A percentile compares a stretch with the other conserved stretches of the same genome.
phyloP scores from a whole-genome alignment of 495 filamentous ascomycete genomes.

The Podospora australis region DNA sequence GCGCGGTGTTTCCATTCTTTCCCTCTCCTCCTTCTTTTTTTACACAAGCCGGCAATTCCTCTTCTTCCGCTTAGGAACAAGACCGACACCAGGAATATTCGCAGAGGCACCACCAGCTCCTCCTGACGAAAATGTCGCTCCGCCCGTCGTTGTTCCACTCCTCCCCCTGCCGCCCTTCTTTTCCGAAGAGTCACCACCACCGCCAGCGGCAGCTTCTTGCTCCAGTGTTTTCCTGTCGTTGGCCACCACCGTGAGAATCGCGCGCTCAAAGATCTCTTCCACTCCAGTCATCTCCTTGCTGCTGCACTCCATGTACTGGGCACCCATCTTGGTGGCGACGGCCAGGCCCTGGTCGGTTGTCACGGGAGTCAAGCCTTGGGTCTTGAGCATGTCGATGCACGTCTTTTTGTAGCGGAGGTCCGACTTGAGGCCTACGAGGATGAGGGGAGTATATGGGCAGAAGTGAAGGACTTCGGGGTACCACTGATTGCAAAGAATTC shows the following conservation, averaged over 20 bases:
- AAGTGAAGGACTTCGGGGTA: conserved; percentile 99
- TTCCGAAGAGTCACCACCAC: neutral
- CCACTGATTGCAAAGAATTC: conserved; percentile 56
- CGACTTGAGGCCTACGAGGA: conserved; percentile 93
- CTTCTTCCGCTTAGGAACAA: conserved; percentile 55
- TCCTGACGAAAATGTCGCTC: too few species aligned
- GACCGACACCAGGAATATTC: conserved; percentile 21
- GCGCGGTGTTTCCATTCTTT: neutral
- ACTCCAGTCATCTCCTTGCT: conserved; percentile 95
- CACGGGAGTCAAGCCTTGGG: conserved; percentile 91
- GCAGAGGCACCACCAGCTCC: conserved; percentile 14
- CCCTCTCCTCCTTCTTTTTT: conserved; percentile 7
- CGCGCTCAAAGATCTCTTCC: conserved; percentile 86
- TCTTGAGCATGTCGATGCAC: conserved; percentile 96
- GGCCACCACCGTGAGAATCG: conserved; percentile 79
- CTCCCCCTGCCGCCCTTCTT: neutral
- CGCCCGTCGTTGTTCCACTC: conserved; percentile 7
- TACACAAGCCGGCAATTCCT: conserved; percentile 32
- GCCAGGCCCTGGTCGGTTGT: conserved; percentile 80
- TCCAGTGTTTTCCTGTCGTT: conserved; percentile 52
- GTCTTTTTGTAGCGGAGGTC: conserved; percentile 90
- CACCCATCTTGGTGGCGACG: conserved; percentile 88
- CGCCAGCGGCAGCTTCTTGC: conserved; percentile 28
- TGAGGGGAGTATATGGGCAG: conserved; percentile 91
- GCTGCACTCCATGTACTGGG: conserved; percentile 94